A percentile compares a stretch with the other conserved stretches of the same genome.
phyloP scores from a whole-genome alignment of 2,329 filamentous ascomycete genomes.

The Trichoderma sp. region DNA sequence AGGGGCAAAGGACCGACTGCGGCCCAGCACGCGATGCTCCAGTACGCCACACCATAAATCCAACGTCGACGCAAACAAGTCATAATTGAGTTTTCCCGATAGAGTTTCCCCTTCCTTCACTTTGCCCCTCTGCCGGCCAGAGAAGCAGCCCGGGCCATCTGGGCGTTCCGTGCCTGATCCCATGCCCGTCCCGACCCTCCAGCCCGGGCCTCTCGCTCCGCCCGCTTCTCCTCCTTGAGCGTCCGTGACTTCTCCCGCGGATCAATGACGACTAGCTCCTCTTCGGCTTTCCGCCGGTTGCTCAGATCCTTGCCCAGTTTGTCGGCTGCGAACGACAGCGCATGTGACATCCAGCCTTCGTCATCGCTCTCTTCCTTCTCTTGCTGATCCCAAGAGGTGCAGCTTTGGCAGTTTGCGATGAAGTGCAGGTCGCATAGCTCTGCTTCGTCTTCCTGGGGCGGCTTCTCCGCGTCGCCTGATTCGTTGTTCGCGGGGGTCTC shows the following conservation, averaged over 20 bases:
- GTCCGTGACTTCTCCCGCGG: slow-evolving; percentile 79
- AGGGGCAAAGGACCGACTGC: background rate
- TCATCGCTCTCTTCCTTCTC: slow-evolving; percentile 62
- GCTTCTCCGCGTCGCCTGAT: slow-evolving; percentile 36
- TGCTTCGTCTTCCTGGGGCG: slow-evolving; percentile 63
- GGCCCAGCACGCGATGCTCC: background rate
- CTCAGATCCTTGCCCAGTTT: slow-evolving; percentile 87
- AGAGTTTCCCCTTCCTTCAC: slow-evolving; percentile 37
- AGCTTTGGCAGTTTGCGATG: slow-evolving; percentile 92
- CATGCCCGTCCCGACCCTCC: slow-evolving; percentile 59
- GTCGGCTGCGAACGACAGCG: slow-evolving; percentile 84
- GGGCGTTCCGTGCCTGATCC: slow-evolving; percentile 61
- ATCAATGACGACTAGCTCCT: slow-evolving; percentile 91
- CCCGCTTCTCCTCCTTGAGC: slow-evolving; percentile 65
- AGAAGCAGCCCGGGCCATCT: slow-evolving; percentile 56
- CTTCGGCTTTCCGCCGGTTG: slow-evolving; percentile 88
- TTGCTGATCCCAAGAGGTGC: slow-evolving; percentile 76
- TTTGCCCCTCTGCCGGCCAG: slow-evolving; percentile 60
- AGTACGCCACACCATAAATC: slow-evolving; percentile 9
- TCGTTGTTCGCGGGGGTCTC: slow-evolving; percentile 47
- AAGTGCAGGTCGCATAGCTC: slow-evolving; percentile 91
- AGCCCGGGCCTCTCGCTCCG: slow-evolving; percentile 57
- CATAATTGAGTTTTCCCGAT: background rate
- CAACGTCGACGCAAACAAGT: slow-evolving; percentile 3
- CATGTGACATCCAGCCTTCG: slow-evolving; percentile 82